A percentile compares a stretch with the other conserved stretches of the same genome.
Conservation (phyloP, 306 rosid species). For the Styphnolobium japonicum region DNA sequence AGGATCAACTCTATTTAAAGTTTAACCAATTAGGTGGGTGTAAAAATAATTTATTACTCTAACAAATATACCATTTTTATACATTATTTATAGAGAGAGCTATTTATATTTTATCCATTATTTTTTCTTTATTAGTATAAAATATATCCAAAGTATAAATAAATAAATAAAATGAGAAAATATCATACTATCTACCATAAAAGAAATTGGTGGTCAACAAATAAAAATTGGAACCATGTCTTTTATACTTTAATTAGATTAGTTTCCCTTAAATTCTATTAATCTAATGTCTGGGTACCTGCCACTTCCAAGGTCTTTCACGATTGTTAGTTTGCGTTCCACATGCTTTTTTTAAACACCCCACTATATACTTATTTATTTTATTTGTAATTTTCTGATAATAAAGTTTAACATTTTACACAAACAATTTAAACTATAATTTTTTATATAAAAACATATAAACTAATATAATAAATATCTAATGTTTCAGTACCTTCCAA, state of each 20-base stretch:
- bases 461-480: not conserved
- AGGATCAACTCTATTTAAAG: not conserved
- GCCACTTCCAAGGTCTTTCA: not conserved
- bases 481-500: not conserved
- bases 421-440: not conserved
- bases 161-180: not conserved
- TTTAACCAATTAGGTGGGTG: not conserved
- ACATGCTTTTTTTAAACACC: not conserved
- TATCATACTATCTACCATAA: too few relatives aligned
- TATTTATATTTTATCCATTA: not conserved
- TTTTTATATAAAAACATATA: too few relatives aligned
- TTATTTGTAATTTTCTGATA: not conserved
- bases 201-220: too few relatives aligned
- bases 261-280: too few relatives aligned
- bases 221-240: too few relatives aligned
- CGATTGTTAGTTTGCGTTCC: not conserved
- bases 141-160: not conserved
- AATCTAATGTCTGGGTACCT: not conserved
- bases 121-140: not conserved
- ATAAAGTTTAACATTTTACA: not conserved
- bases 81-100: not conserved
- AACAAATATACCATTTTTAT: not conserved
- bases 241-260: too few relatives aligned
- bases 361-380: not conserved
- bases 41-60: not conserved